phyloP scores from a whole-genome alignment of 768 basidiomycete genomes.

The Suillus hirtellus region DNA sequence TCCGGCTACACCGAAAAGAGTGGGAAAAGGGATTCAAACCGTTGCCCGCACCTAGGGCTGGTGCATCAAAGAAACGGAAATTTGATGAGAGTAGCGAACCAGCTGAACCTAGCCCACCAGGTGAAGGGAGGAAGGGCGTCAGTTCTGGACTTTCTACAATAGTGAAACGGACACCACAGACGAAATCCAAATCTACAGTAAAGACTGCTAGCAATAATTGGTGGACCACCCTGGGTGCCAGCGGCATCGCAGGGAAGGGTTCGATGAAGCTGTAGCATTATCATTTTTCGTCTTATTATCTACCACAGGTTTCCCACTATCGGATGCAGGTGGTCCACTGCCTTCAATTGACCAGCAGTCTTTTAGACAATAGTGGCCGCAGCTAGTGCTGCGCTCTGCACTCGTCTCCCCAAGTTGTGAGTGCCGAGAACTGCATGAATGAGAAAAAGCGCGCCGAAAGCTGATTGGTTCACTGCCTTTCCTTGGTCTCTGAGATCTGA shows the following conservation, averaged over 20 bases:
- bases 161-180: slow-evolving; percentile 31
- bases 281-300: not conserved
- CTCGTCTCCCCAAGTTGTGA: not conserved
- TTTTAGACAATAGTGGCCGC: not conserved
- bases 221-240: slow-evolving; percentile 1
- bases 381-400: not conserved
- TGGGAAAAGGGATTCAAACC: slow-evolving; percentile 65
- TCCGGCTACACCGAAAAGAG: slow-evolving; percentile 73
- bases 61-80: slow-evolving; percentile 20
- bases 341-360: not conserved
- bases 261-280: slow-evolving; percentile 2
- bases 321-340: not conserved
- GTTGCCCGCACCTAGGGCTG: not conserved
- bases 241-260: not conserved
- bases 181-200: not conserved
- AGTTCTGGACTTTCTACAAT: slow-evolving; percentile 63
- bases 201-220: slow-evolving; percentile 1
- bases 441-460: not conserved
- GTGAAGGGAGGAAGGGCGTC: slow-evolving; percentile 61
- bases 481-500: not conserved
- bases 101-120: slow-evolving; percentile 34
- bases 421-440: not conserved
- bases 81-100: slow-evolving; percentile 8
- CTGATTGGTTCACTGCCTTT: not conserved
- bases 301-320: not conserved